phyloP scores from a whole-genome alignment of 805 yeast genomes.

The Torulaspora delbrueckii region DNA sequence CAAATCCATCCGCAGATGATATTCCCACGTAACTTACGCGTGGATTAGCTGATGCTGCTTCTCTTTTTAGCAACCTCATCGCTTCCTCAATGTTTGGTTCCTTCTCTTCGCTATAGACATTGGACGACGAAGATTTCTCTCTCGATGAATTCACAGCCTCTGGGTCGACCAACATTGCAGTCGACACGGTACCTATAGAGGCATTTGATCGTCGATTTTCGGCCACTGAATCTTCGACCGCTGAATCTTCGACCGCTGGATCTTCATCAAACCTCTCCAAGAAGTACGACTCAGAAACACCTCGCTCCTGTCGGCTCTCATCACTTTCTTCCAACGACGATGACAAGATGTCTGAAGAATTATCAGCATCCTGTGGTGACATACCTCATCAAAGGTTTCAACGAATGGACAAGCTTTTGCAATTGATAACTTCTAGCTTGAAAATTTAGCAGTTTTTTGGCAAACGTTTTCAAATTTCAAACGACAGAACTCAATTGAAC shows the following conservation, averaged over 20 bases:
- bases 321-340: constrained; percentile 1
- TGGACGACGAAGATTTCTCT: constrained; percentile 2
- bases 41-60: constrained; percentile 10
- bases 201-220: background rate
- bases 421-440: background rate
- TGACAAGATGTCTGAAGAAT: background rate
- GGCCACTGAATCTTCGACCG: background rate
- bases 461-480: background rate
- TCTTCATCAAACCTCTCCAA: background rate
- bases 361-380: constrained; percentile 4
- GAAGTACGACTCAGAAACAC: constrained; percentile 1
- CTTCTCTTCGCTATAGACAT: constrained; percentile 11
- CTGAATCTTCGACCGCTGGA: background rate
- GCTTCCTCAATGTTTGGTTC: constrained; percentile 30
- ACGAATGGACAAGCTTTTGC: background rate
- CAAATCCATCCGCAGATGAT: constrained; percentile 6
- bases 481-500: background rate
- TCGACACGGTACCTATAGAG: background rate
- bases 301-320: constrained; percentile 2
- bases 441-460: background rate
- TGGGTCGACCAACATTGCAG: background rate
- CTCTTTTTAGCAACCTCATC: constrained; percentile 20
- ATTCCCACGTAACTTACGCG: constrained; percentile 6
- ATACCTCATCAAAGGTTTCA: constrained; percentile 2
- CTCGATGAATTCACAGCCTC: constrained; percentile 1